These are phyloP conservation scores for Cordyceps javanica DNA, from an alignment of 2,329 filamentous ascomycete genomes.

Conservation along the genomic window DNA sequence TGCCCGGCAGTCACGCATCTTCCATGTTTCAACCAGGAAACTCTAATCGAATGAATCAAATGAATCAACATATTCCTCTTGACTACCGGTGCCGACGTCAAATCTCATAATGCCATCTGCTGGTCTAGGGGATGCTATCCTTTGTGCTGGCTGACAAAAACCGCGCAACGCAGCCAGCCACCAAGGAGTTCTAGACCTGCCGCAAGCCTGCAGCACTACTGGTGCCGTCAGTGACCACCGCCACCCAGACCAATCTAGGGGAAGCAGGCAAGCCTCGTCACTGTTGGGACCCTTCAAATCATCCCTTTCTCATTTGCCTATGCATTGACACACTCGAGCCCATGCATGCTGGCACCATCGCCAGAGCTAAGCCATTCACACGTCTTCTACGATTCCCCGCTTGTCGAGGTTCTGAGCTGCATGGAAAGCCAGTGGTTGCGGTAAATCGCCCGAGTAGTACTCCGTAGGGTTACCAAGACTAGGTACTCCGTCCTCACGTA, in stretches of 20 bases:
- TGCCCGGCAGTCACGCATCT: too few species aligned
- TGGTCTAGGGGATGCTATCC: neutral
- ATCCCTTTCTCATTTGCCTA: neutral
- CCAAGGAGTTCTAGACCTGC: constrained; percentile 8
- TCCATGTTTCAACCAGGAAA: too few species aligned
- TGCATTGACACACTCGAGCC: neutral
- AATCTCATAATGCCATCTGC: neutral
- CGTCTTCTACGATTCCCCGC: neutral
- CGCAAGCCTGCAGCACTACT: neutral
- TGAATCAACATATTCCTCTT: too few species aligned
- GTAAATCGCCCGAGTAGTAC: too few species aligned
- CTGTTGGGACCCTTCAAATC: neutral
- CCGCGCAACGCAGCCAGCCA: constrained; percentile 1
- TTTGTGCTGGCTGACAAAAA: neutral
- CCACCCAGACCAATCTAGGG: neutral
- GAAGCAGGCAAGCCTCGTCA: neutral
- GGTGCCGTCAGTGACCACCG: neutral
- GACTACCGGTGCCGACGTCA: neutral
- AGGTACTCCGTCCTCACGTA: too few species aligned
- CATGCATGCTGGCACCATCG: neutral
- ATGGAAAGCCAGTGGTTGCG: too few species aligned
- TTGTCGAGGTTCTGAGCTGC: neutral
- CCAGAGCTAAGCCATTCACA: neutral
- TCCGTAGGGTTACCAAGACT: too few species aligned
- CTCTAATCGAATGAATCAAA: too few species aligned